Conservation (phyloP, 2,329 filamentous ascomycete genomes). For the Aspergillus sp. region DNA sequence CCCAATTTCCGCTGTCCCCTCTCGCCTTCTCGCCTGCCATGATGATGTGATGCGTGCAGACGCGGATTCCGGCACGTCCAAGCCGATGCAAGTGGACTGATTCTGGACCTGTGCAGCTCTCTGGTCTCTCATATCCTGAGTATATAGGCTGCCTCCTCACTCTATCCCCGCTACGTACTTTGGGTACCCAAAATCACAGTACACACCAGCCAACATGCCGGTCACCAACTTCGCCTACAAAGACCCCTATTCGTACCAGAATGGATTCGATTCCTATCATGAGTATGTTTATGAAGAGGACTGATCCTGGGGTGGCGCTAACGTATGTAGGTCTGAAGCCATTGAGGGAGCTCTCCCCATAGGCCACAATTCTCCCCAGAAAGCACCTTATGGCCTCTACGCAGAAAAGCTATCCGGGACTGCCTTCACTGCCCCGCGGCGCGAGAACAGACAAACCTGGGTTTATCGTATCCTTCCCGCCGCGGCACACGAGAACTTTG, state of each 20-base stretch:
- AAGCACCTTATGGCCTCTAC: slow-evolving; percentile 75
- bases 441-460: slow-evolving; percentile 71
- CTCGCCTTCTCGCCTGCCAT: background rate
- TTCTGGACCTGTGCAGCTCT: background rate
- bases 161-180: background rate
- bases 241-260: slow-evolving; percentile 74
- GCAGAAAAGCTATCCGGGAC: slow-evolving; percentile 76
- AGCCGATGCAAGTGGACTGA: background rate
- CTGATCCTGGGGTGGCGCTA: background rate
- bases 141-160: slow-evolving; percentile 3
- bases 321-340: slow-evolving; percentile 65
- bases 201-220: slow-evolving; percentile 53
- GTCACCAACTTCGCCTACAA: slow-evolving; percentile 61
- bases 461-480: slow-evolving; percentile 69
- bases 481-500: slow-evolving; percentile 57
- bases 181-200: background rate
- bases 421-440: slow-evolving; percentile 68
- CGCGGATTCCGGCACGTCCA: slow-evolving; percentile 4
- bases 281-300: slow-evolving; percentile 57
- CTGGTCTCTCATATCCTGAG: background rate
- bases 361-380: slow-evolving; percentile 79
- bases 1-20: background rate
- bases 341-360: slow-evolving; percentile 71
- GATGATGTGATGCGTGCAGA: background rate
- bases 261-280: slow-evolving; percentile 74